Base-by-base conservation (phyloP, 768 basidiomycete genomes). In the Termitomyces sp. region DNA sequence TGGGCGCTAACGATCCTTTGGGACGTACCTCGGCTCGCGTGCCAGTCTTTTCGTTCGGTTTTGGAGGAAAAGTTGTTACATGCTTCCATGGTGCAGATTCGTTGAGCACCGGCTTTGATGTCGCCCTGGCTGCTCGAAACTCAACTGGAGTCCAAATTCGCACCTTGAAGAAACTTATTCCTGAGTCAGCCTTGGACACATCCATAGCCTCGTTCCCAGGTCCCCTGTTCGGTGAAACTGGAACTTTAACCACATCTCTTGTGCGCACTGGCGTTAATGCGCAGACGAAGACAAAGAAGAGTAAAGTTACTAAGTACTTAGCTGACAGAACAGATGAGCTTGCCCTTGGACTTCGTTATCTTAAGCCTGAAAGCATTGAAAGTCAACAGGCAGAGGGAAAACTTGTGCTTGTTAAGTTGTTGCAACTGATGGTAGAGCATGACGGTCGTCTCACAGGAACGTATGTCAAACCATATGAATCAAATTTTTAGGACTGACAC, bases 41-140 rank as follows among this genome's bases (percentile, higher is more conserved):
- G 9, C 95, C 95, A 0, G 78, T 97, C 31, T 76, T 95, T 55
- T 89, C 85, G 61, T 97, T 98, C 66, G 96, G 96, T 0, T 95
- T 95, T 66, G 94, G 94, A n/a, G 95, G 95, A 12, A 89, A 89
- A 67, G 66, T 98, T 58, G 81, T 95, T 9, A 88, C 92, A 8
- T 95, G 91, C 70, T 97, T 96, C 76, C 93, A 92, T 64, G 82
- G 83, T 33, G 79, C 83, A 54, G 75, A 81, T 13, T 81, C 83
- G 16, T 70, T 88, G 68, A 84, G 78, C 69, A 85, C 88, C 20
- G 87, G 89, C 45, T 88, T 92, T 69, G 88, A 93, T 70, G 84
- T 91, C 50, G 87, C 89, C 1, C 75, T 92, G 27, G 83, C 88
- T 13, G 83, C 86, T 16, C 83, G 89, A 33, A 84, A 84, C 52